Conservation (phyloP, 768 basidiomycete genomes). For the Lactarius trivialis region DNA sequence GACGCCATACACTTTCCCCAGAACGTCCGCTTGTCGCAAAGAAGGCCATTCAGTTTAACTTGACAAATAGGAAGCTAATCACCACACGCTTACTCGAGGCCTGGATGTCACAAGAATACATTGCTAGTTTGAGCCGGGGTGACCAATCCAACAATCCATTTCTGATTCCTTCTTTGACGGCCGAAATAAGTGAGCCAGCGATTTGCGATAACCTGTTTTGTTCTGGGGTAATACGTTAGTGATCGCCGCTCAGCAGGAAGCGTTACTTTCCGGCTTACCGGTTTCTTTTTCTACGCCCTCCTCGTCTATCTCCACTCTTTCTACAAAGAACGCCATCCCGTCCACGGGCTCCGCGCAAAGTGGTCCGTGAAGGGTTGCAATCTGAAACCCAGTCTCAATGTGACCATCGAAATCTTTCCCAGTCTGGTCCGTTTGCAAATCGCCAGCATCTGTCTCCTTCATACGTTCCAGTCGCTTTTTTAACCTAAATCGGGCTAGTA, state of each 20-base stretch:
- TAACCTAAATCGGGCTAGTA: constrained; percentile 36
- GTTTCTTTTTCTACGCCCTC: constrained; percentile 58
- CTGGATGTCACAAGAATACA: constrained; percentile 99
- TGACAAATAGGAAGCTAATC: neutral
- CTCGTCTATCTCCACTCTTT: constrained; percentile 58
- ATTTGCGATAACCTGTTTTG: constrained; percentile 79
- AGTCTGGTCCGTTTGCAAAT: constrained; percentile 24
- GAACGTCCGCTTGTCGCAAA: constrained; percentile 69
- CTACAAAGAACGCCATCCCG: constrained; percentile 87
- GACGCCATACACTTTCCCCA: constrained; percentile 96
- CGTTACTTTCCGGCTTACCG: constrained; percentile 37
- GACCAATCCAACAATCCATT: constrained; percentile 95
- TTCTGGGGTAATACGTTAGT: constrained; percentile 38
- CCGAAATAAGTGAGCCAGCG: constrained; percentile 84
- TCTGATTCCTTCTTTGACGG: constrained; percentile 83
- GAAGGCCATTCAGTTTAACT: constrained; percentile 13
- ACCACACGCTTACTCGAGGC: constrained; percentile 69
- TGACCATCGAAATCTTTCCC: constrained; percentile 67
- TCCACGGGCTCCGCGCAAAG: constrained; percentile 93
- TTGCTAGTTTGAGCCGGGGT: constrained; percentile 91
- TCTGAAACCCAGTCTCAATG: constrained; percentile 90
- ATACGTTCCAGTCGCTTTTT: constrained; percentile 41
- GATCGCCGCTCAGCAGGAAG: neutral
- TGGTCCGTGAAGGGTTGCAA: constrained; percentile 91
- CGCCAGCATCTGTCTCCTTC: constrained; percentile 29